phyloP scores from a whole-genome alignment of 2,329 filamentous ascomycete species.

The Coniochaeta sp. region DNA sequence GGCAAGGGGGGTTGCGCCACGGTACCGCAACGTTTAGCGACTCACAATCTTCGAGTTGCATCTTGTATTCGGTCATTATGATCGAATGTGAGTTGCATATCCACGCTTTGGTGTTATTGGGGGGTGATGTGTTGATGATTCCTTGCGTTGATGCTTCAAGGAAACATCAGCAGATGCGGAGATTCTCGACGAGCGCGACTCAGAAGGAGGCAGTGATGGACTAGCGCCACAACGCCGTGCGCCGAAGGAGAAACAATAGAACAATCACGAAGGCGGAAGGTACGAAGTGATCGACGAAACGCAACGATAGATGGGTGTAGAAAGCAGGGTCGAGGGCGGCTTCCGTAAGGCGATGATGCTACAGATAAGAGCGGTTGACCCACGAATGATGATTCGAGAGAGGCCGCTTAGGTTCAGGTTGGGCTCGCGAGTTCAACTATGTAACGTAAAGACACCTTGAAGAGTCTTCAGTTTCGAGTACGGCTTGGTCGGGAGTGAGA shows the following conservation, averaged over 20 bases:
- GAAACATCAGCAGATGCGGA: not conserved
- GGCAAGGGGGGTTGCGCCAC: not conserved
- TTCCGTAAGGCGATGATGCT: not conserved
- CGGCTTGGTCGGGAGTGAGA: not conserved
- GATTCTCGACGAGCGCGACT: not conserved
- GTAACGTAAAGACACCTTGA: not conserved
- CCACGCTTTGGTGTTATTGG: slow-evolving; percentile 20
- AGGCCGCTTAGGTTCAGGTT: not conserved
- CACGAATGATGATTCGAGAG: not conserved
- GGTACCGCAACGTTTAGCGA: slow-evolving; percentile 9
- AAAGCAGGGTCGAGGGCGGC: not conserved
- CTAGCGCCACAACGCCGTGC: not conserved
- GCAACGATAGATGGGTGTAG: not conserved
- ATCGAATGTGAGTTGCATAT: slow-evolving; percentile 53
- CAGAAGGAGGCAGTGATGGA: not conserved
- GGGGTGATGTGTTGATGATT: not conserved
- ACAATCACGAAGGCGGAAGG: not conserved
- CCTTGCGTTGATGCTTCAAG: not conserved
- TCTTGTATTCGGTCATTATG: slow-evolving; percentile 69
- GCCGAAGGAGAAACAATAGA: not conserved
- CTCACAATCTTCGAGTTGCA: slow-evolving; percentile 85
- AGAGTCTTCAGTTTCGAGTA: not conserved
- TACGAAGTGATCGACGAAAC: not conserved
- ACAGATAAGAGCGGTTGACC: not conserved
- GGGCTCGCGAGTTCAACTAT: not conserved